A percentile compares a stretch with the other conserved stretches of the same genome.
Evolutionary conservation across 106 monocot genomes (phyloP).

Genomic region (Hemerocallis citrina): DNA sequence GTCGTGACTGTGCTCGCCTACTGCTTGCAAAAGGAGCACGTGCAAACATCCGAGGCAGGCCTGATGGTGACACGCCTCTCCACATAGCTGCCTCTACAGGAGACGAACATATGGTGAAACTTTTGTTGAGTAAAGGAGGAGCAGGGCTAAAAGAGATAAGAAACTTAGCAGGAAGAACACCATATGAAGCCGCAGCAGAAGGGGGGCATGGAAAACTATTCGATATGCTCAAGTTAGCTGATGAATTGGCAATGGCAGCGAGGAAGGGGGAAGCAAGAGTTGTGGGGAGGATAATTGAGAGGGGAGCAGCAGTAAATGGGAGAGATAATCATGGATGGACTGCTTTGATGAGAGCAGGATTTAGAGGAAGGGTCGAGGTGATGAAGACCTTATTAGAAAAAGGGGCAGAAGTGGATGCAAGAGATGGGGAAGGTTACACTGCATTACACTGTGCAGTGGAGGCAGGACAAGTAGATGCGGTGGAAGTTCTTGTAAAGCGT

Average conservation of each 20-base stretch:
- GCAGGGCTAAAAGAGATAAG: slow-evolving; percentile 29
- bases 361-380: slow-evolving; percentile 38
- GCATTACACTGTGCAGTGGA: slow-evolving; percentile 53
- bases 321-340: slow-evolving; percentile 56
- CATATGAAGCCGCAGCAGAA: slow-evolving; percentile 42
- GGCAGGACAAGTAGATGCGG: slow-evolving; percentile 39
- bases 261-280: slow-evolving; percentile 33
- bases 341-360: slow-evolving; percentile 47
- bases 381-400: slow-evolving; percentile 23
- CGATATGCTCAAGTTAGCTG: slow-evolving; percentile 33
- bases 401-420: slow-evolving; percentile 30
- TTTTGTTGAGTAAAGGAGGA: slow-evolving; percentile 18
- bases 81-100: slow-evolving; percentile 35
- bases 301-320: slow-evolving; percentile 34
- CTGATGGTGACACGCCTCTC: slow-evolving; percentile 29
- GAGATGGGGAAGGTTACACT: slow-evolving; percentile 48
- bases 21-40: slow-evolving; percentile 24
- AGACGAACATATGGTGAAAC: slow-evolving; percentile 31
- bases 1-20: slow-evolving; percentile 19
- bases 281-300: slow-evolving; percentile 21
- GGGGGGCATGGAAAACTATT: slow-evolving; percentile 27
- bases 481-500: slow-evolving; percentile 32
- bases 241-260: slow-evolving; percentile 29
- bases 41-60: slow-evolving; percentile 21
- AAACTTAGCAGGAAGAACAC: slow-evolving; percentile 32